Base-by-base conservation (phyloP, 164 flowering plant genomes). In the Buxus sempervirens region DNA sequence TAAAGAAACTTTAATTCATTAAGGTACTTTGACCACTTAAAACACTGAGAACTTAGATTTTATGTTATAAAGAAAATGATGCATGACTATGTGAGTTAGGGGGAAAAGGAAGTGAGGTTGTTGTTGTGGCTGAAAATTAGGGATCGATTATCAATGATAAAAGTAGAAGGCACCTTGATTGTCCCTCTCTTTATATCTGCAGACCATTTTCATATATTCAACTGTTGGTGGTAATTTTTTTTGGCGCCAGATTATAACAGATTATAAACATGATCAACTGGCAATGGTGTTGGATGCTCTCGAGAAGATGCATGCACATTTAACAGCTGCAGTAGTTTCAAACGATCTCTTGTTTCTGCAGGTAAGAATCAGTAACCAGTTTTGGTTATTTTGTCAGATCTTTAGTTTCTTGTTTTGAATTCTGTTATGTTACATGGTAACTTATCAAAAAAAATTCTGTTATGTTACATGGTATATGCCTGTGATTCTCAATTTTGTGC, bases 301-400 rank as follows among this genome's bases (percentile, higher is more conserved):
- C 67, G 98, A 90, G 79, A 84, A 77, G 68, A 96, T 93, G 96
- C 96, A 96, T 77, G 98, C 99, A 36, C 98, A 93, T 86, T 78
- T 96, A 70, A 93, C 97, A 8, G 98, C 99, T 61, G 99, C 99
- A 14, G 95, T 96, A 53, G 98, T 96, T 77, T 96, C 99, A 54
- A 93, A 88, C 72, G 97, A 96, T 81, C 83, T 71, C 24, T 65
- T 84, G 36, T 96, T 96, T 76, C 63, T 93, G 59, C 99, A 96
- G 91, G 99, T 77, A 85, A 82, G 86, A 7, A 36, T 61, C 26
- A n/a, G 1, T 41, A 9, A 21, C 19, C 7, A 56, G 0, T 5
- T 21, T 23, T 60, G 25, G 28, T 41, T 22, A 1, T 42, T 62
- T 48, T 32, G 7, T 32, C 38, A 32, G 38, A 32, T 32, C 38